Conservation (phyloP, 768 basidiomycete genomes). For the Aureoboletus auriporus region DNA sequence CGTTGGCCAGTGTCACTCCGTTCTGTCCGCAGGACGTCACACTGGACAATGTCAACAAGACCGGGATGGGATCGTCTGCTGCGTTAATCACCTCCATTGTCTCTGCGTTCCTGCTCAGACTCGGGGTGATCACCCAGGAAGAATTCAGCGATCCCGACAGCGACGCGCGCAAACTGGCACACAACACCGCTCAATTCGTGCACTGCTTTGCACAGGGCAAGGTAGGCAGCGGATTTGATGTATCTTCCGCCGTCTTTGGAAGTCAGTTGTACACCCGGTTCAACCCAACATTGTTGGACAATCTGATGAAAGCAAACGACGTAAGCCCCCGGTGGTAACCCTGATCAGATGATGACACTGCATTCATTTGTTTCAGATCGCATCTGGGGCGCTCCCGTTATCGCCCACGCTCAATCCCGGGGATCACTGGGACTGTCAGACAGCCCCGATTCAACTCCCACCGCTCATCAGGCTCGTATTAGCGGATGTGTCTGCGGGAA, state of each 20-base stretch:
- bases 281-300: conserved; percentile 45
- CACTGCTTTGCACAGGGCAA: conserved; percentile 98
- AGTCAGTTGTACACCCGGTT: conserved; percentile 93
- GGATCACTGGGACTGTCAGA: conserved; percentile 62
- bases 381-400: conserved; percentile 18
- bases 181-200: conserved; percentile 91
- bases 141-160: conserved; percentile 43
- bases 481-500: conserved; percentile 95
- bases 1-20: conserved; percentile 66
- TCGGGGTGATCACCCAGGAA: conserved; percentile 52
- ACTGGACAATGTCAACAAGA: conserved; percentile 90
- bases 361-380: conserved; percentile 9
- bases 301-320: conserved; percentile 20
- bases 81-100: conserved; percentile 95
- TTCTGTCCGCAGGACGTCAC: conserved; percentile 69
- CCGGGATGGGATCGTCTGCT: conserved; percentile 94
- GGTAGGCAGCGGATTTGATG: conserved; percentile 96
- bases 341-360: neutral
- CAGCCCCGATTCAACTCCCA: conserved; percentile 76
- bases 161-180: conserved; percentile 61
- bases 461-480: conserved; percentile 80
- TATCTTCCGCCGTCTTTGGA: conserved; percentile 90
- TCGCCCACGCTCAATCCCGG: conserved; percentile 61
- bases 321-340: conserved; percentile 12
- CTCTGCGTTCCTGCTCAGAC: conserved; percentile 76